Evolutionary conservation across 2,329 filamentous ascomycete genomes (phyloP), one percentile per base, ranked within the genome.

Genomic region (Emydomyces testavorans): DNA sequence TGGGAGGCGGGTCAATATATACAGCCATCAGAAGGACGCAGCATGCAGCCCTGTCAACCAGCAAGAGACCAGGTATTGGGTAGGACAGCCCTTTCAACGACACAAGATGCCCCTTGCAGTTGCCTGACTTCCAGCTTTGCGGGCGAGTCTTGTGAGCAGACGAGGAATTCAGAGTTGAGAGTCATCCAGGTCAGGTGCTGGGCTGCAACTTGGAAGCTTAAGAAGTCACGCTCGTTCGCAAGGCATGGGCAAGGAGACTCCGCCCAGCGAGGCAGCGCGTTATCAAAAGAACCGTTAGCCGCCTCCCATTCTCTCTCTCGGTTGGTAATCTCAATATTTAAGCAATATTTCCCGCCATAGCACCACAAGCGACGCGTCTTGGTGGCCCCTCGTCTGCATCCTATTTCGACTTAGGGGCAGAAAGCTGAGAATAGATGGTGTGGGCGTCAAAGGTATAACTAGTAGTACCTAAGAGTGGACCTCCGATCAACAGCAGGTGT

Each of bases 21-120:
- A 50, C n/a, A 23, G 11, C 24, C 29, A 46, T 39, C 43, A 41
- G 31, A 37, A 32, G 29, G 34, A 15, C 28, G n/a, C 20, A 15
- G 36, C 48, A 18, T 39, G 20, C 43, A 46, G 43, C 43, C 43
- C 43, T 38, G 43, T 46, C 29, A 34, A 38, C 43, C 21, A 37
- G 43, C 43, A 29, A 16, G 26, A 24, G 18, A 11, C n/a, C n/a
- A 28, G 40, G 23, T 26, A 18, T 1, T 35, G 40, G 45, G 40
- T 26, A 41, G 46, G 44, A 42, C 37, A 46, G 16, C 20, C n/a
- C n/a, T n/a, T 46, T 38, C 35, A 21, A 20, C 15, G 36, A n/a
- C n/a, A n/a, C 20, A 41, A 36, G 31, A 43, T 46, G 23, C 24
- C 50, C 50, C 46, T 51, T 45, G 45, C 50, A 51, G 45, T 41